phyloP scores from a whole-genome alignment of 106 monocot genomes.

The Allium sativum region DNA sequence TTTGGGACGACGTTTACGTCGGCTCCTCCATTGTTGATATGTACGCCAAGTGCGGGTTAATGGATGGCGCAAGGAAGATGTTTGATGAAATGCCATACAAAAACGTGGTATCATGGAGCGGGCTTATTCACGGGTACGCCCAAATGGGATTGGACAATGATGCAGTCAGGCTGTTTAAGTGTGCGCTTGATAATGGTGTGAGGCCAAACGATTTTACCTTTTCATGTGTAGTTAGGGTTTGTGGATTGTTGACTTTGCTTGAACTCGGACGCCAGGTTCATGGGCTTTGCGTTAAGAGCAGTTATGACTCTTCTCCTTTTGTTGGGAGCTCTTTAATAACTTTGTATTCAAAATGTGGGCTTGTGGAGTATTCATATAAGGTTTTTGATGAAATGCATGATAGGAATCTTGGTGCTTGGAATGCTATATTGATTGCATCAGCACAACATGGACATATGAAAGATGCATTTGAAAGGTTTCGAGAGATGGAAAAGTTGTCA shows the following conservation, averaged over 20 bases:
- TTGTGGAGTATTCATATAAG: slow-evolving; percentile 34
- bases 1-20: slow-evolving; percentile 32
- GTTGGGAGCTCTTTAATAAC: slow-evolving; percentile 57
- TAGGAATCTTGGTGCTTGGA: slow-evolving; percentile 65
- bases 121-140: slow-evolving; percentile 49
- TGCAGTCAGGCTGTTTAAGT: slow-evolving; percentile 30
- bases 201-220: slow-evolving; percentile 53
- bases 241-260: slow-evolving; percentile 34
- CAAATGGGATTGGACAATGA: slow-evolving; percentile 24
- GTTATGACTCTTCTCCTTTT: slow-evolving; percentile 45
- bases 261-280: slow-evolving; percentile 50
- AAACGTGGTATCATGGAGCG: slow-evolving; percentile 69
- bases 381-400: slow-evolving; percentile 43
- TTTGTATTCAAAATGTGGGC: slow-evolving; percentile 61
- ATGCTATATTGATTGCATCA: slow-evolving; percentile 43
- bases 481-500: slow-evolving; percentile 18
- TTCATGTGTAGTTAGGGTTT: slow-evolving; percentile 41
- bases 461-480: slow-evolving; percentile 27
- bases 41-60: slow-evolving; percentile 41
- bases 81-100: slow-evolving; percentile 57
- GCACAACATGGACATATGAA: slow-evolving; percentile 54
- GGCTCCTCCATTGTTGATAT: slow-evolving; percentile 49
- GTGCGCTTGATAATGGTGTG: slow-evolving; percentile 14
- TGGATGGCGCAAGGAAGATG: slow-evolving; percentile 21
- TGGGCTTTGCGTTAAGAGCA: slow-evolving; percentile 28